phyloP scores from a whole-genome alignment of 768 basidiomycete species.

The Guyanaporus albipodus region DNA sequence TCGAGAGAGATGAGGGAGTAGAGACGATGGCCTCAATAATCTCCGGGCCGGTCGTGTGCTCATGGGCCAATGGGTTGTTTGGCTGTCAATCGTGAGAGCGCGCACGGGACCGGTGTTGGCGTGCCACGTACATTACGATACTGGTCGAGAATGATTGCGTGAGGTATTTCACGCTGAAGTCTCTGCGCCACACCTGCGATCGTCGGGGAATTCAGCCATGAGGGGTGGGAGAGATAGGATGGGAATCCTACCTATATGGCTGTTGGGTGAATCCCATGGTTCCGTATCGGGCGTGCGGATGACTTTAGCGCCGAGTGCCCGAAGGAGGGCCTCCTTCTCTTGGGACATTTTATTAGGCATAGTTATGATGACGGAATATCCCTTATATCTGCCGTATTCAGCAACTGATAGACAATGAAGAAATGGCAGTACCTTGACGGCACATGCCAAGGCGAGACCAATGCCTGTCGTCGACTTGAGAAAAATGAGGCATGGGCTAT shows the following conservation, averaged over 20 bases:
- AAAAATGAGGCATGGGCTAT: neutral
- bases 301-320: conserved; percentile 91
- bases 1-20: conserved; percentile 54
- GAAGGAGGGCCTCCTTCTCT: conserved; percentile 91
- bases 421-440: conserved; percentile 70
- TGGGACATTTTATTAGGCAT: conserved; percentile 95
- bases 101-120: neutral
- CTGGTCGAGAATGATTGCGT: conserved; percentile 91
- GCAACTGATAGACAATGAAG: conserved; percentile 33
- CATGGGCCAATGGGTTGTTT: conserved; percentile 90
- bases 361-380: conserved; percentile 86
- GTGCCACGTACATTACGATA: conserved; percentile 62
- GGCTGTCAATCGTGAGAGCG: conserved; percentile 35
- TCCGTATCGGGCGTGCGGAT: conserved; percentile 90
- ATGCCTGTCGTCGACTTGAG: conserved; percentile 53
- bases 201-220: conserved; percentile 88
- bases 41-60: conserved; percentile 86
- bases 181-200: conserved; percentile 79
- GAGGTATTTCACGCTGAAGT: conserved; percentile 72
- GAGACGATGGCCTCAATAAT: conserved; percentile 76
- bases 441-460: conserved; percentile 88
- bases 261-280: conserved; percentile 84
- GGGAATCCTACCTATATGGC: conserved; percentile 79
- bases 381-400: conserved; percentile 86
- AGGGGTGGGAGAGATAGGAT: conserved; percentile 36